These are phyloP conservation scores for Daldinia caldariorum DNA, from an alignment of 495 filamentous ascomycete species.

Conservation along the genomic window DNA sequence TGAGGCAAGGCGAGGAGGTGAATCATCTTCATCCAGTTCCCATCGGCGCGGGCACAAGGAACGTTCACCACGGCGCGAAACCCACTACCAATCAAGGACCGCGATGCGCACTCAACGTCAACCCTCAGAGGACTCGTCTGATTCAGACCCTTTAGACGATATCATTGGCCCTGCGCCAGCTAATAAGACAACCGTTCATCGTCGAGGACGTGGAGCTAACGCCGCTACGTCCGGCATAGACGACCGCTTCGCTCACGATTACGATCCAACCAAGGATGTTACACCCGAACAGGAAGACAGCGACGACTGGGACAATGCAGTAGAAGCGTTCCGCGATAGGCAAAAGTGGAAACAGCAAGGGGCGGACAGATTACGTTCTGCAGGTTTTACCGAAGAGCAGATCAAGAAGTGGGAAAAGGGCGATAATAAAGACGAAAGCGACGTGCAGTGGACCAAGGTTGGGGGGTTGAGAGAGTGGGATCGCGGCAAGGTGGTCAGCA, in stretches of 20 bases:
- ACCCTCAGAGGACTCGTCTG: slow-evolving; percentile 47
- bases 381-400: slow-evolving; percentile 81
- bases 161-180: slow-evolving; percentile 83
- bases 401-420: slow-evolving; percentile 82
- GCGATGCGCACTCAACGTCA: slow-evolving; percentile 18
- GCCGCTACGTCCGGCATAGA: slow-evolving; percentile 75
- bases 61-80: slow-evolving; percentile 45
- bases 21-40: slow-evolving; percentile 29
- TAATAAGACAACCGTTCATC: slow-evolving; percentile 59
- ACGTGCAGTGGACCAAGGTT: slow-evolving; percentile 80
- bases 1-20: slow-evolving; percentile 28
- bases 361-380: slow-evolving; percentile 78
- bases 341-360: slow-evolving; percentile 82
- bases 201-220: slow-evolving; percentile 79
- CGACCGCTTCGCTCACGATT: slow-evolving; percentile 76
- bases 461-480: slow-evolving; percentile 94
- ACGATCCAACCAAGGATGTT: slow-evolving; percentile 79
- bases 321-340: slow-evolving; percentile 83
- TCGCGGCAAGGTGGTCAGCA: slow-evolving; percentile 78
- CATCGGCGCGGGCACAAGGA: slow-evolving; percentile 43
- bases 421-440: slow-evolving; percentile 68
- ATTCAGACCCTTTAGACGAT: slow-evolving; percentile 81
- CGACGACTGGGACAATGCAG: slow-evolving; percentile 84
- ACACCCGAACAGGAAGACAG: slow-evolving; percentile 62
- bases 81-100: slow-evolving; percentile 14